Evolutionary conservation across 495 filamentous ascomycete species (phyloP).

Genomic region (Usnea hakonensis): DNA sequence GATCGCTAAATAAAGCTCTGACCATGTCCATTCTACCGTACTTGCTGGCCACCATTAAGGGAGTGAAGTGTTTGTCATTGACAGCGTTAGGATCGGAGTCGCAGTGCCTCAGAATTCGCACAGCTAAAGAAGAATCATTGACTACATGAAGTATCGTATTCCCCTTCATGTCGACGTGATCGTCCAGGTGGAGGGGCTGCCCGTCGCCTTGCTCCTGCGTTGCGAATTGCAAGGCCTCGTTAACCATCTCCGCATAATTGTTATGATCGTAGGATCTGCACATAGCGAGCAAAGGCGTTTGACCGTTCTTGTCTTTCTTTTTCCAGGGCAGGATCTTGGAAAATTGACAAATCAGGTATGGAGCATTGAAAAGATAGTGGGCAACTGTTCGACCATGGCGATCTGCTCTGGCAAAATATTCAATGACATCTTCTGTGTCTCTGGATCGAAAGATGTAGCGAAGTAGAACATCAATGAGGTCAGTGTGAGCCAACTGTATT

Average conservation of each 20-base stretch:
- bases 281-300: slow-evolving; percentile 90
- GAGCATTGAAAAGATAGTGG: slow-evolving; percentile 95
- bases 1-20: slow-evolving; percentile 74
- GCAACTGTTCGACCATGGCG: slow-evolving; percentile 78
- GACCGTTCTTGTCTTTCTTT: slow-evolving; percentile 87
- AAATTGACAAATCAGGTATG: slow-evolving; percentile 65
- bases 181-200: slow-evolving; percentile 76
- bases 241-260: slow-evolving; percentile 79
- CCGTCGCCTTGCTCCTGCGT: slow-evolving; percentile 67
- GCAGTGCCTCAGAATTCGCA: slow-evolving; percentile 67
- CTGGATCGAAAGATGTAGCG: slow-evolving; percentile 52
- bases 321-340: slow-evolving; percentile 78
- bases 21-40: slow-evolving; percentile 94
- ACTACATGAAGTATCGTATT: slow-evolving; percentile 93
- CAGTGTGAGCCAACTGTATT: slow-evolving; percentile 74
- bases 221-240: slow-evolving; percentile 66
- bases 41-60: slow-evolving; percentile 98
- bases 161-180: slow-evolving; percentile 86
- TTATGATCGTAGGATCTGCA: slow-evolving; percentile 93
- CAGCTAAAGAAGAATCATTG: slow-evolving; percentile 70
- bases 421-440: slow-evolving; percentile 43
- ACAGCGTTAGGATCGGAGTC: slow-evolving; percentile 92
- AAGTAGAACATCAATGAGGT: slow-evolving; percentile 67
- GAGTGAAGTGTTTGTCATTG: slow-evolving; percentile 92
- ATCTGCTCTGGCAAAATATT: slow-evolving; percentile 71